A percentile compares a stretch with the other conserved stretches of the same genome.
Conservation (phyloP, 2,329 filamentous ascomycete species). For the Fusarium tuaranense region DNA sequence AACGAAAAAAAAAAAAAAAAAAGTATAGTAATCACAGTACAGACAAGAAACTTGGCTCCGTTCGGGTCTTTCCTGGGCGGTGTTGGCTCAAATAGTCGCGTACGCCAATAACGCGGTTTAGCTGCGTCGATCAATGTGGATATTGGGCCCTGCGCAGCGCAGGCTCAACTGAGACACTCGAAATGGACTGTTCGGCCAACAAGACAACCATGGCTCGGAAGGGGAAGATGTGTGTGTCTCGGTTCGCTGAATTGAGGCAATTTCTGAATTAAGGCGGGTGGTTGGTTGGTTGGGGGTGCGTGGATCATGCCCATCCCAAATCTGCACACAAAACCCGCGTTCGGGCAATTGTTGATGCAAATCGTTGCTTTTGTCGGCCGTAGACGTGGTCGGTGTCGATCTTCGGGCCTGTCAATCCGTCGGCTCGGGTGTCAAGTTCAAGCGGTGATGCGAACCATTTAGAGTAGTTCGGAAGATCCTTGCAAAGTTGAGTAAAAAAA, state of each 20-base stretch:
- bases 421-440: conserved; percentile 26
- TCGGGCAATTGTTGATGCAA: conserved; percentile 15
- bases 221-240: background rate
- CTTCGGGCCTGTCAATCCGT: conserved; percentile 29
- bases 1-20: background rate
- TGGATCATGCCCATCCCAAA: background rate
- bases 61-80: background rate
- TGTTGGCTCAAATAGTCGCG: conserved; percentile 33
- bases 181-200: background rate
- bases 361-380: conserved; percentile 5
- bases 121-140: conserved; percentile 26
- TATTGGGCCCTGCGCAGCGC: background rate
- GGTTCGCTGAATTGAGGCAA: conserved; percentile 26
- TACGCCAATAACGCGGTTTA: conserved; percentile 26
- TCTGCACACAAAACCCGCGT: background rate
- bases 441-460: conserved; percentile 8
- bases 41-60: conserved; percentile 3
- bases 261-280: conserved; percentile 26
- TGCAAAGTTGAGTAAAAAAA: background rate
- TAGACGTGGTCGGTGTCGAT: conserved; percentile 19
- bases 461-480: conserved; percentile 11
- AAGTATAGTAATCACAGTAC: background rate
- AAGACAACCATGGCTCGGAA: background rate
- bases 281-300: conserved; percentile 29
- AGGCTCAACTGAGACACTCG: conserved; percentile 40